Conservation (phyloP, 495 filamentous ascomycete genomes). For the Tuber umbilicatum region DNA sequence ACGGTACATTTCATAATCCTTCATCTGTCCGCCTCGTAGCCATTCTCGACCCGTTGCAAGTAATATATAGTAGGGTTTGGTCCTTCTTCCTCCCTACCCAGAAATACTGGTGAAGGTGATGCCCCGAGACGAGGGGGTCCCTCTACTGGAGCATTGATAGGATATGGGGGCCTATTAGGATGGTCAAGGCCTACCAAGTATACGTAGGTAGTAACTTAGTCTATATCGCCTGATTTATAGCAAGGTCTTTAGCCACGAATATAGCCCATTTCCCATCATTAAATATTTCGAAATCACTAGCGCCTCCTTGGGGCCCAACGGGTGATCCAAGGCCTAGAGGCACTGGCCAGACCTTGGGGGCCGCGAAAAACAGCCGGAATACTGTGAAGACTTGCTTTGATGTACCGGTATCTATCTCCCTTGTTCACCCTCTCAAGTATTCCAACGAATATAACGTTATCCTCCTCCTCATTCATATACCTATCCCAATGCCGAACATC, state of each 20-base stretch:
- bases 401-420: background rate
- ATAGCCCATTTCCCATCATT: conserved; percentile 51
- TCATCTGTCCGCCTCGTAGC: conserved; percentile 85
- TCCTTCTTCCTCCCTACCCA: conserved; percentile 46
- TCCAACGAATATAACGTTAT: conserved; percentile 64
- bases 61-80: conserved; percentile 45
- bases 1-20: conserved; percentile 51
- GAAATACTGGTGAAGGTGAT: conserved; percentile 63
- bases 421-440: conserved; percentile 47
- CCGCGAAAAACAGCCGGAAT: conserved; percentile 36
- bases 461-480: conserved; percentile 57
- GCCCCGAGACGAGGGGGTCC: conserved; percentile 57
- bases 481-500: conserved; percentile 72
- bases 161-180: too few relatives aligned
- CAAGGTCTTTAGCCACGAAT: conserved; percentile 78
- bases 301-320: conserved; percentile 52
- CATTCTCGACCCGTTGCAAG: conserved; percentile 67
- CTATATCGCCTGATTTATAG: conserved; percentile 66
- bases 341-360: background rate
- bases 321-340: conserved; percentile 51
- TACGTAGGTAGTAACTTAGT: conserved; percentile 72
- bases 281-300: conserved; percentile 54
- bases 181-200: conserved; percentile 52
- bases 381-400: conserved; percentile 13
- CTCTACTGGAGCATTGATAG: conserved; percentile 50